Percentiles rank a stretch among this genome's conserved stretches.
phyloP scores from a whole-genome alignment of 2,329 filamentous ascomycete genomes.

The Pseudonectria buxi region DNA sequence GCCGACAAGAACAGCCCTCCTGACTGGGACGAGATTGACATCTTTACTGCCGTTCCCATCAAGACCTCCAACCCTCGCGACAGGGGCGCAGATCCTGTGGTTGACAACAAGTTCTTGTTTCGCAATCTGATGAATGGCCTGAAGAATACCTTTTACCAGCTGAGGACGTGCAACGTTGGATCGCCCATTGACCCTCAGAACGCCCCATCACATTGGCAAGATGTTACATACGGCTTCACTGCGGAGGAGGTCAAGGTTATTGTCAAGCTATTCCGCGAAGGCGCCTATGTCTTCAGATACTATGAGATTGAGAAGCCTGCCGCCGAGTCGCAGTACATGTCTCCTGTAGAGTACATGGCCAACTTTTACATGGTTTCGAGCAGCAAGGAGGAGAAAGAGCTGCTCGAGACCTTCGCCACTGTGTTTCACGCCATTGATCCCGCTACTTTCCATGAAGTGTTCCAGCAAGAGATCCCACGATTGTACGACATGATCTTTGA shows the following conservation, averaged over 20 bases:
- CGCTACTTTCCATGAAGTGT: slow-evolving; percentile 97
- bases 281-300: slow-evolving; percentile 92
- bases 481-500: slow-evolving; percentile 98
- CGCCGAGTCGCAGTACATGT: slow-evolving; percentile 66
- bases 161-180: slow-evolving; percentile 79
- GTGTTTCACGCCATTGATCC: slow-evolving; percentile 98
- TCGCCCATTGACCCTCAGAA: slow-evolving; percentile 67
- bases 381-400: slow-evolving; percentile 92
- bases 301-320: slow-evolving; percentile 82
- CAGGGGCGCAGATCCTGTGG: slow-evolving; percentile 79
- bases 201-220: slow-evolving; percentile 84
- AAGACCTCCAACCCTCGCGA: slow-evolving; percentile 90
- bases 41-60: slow-evolving; percentile 93
- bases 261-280: slow-evolving; percentile 94
- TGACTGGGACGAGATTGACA: slow-evolving; percentile 97
- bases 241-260: slow-evolving; percentile 96
- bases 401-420: slow-evolving; percentile 94
- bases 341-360: slow-evolving; percentile 84
- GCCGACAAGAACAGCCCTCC: slow-evolving; percentile 74
- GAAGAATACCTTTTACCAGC: slow-evolving; percentile 93
- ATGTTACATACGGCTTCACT: slow-evolving; percentile 93
- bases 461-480: slow-evolving; percentile 92
- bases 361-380: slow-evolving; percentile 94
- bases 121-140: slow-evolving; percentile 92
- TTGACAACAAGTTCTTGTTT: slow-evolving; percentile 97